Conservation (phyloP, 371 early-diverging fungal species). For the Rhizopus arrhizus region DNA sequence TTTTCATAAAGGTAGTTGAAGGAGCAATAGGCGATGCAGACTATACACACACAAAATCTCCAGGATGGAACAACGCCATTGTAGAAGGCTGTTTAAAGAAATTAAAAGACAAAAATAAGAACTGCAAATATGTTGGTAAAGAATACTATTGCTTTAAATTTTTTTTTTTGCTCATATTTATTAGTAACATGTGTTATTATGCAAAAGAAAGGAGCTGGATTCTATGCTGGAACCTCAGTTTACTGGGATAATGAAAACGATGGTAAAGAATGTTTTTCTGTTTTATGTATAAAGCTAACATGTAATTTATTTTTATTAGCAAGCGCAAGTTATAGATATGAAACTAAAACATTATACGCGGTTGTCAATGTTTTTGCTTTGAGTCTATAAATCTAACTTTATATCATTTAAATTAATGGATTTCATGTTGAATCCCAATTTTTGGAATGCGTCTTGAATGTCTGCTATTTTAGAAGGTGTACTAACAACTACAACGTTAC, state of each 20-base stretch:
- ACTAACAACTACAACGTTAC: constrained; percentile 60
- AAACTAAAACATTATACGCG: constrained; percentile 66
- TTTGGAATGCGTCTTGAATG: constrained; percentile 43
- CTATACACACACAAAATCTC: constrained; percentile 71
- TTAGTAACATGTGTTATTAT: not conserved
- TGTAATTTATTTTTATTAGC: constrained; percentile 34
- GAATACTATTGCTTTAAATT: not conserved
- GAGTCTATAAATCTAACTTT: constrained; percentile 21
- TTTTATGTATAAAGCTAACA: not conserved
- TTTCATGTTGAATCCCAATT: constrained; percentile 41
- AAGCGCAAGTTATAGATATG: constrained; percentile 67
- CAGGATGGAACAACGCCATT: constrained; percentile 69
- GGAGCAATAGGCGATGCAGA: constrained; percentile 62
- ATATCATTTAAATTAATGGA: constrained; percentile 40
- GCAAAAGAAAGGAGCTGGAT: constrained; percentile 71
- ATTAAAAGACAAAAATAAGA: constrained; percentile 64
- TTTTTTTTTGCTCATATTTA: not conserved
- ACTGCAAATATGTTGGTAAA: constrained; percentile 77
- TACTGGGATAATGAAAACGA: constrained; percentile 76
- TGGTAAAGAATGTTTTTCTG: constrained; percentile 36
- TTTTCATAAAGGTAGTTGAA: constrained; percentile 52
- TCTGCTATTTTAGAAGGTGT: constrained; percentile 57
- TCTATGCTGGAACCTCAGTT: constrained; percentile 73
- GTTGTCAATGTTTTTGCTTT: constrained; percentile 66
- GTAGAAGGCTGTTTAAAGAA: constrained; percentile 68